A percentile compares a stretch with the other conserved stretches of the same genome.
Conservation (phyloP, 2,329 filamentous ascomycete genomes). For the Pseudogymnoascus verrucosus region DNA sequence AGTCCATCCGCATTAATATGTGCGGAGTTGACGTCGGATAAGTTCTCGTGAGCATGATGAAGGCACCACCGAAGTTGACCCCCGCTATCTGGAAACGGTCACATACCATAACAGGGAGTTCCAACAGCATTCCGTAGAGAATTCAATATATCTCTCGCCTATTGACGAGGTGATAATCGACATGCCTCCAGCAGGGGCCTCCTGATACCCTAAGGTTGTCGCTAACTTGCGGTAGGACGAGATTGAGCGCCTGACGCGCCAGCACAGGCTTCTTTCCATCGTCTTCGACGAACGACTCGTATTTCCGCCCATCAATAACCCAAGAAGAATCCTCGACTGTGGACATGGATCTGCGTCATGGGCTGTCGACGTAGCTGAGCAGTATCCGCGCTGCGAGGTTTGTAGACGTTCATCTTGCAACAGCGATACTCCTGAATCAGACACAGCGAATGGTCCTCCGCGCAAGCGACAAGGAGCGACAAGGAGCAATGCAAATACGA, state of each 20-base stretch:
- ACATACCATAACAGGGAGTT: constrained; percentile 55
- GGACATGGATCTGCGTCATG: constrained; percentile 65
- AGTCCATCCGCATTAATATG: neutral
- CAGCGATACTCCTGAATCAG: neutral
- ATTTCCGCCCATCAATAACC: constrained; percentile 56
- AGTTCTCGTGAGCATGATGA: constrained; percentile 33
- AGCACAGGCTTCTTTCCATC: constrained; percentile 54
- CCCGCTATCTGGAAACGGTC: constrained; percentile 50
- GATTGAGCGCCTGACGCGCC: constrained; percentile 53
- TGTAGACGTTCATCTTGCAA: constrained; percentile 17
- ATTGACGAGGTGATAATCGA: constrained; percentile 56
- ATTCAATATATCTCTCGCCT: constrained; percentile 58
- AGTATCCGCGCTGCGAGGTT: constrained; percentile 58
- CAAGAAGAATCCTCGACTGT: constrained; percentile 59
- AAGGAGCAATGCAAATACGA: neutral
- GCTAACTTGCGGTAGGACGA: constrained; percentile 47
- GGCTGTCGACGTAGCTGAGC: constrained; percentile 60
- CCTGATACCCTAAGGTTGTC: constrained; percentile 9
- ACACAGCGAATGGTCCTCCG: neutral
- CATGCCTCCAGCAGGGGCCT: constrained; percentile 6
- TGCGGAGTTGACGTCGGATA: constrained; percentile 21
- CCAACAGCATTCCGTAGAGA: constrained; percentile 58
- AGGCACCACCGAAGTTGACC: constrained; percentile 45
- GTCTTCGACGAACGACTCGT: constrained; percentile 61
- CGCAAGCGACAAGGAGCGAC: neutral